A percentile compares a stretch with the other conserved stretches of the same genome.
Conservation (phyloP, 2,329 filamentous ascomycete genomes). For the Monosporascus sp. region DNA sequence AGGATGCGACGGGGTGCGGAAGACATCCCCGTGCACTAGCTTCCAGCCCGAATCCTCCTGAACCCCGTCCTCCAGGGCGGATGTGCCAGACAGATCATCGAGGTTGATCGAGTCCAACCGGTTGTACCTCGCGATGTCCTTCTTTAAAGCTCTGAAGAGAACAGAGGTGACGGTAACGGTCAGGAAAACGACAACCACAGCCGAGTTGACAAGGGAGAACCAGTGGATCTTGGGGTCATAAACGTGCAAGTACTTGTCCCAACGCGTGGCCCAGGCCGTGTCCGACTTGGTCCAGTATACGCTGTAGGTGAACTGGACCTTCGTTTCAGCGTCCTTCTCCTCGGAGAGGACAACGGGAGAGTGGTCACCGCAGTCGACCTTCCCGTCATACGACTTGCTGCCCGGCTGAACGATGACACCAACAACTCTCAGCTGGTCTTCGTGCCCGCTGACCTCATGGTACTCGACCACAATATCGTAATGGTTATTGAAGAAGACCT, state of each 20-base stretch:
- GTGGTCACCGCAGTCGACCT: constrained; percentile 58
- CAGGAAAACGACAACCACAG: constrained; percentile 89
- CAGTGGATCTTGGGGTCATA: constrained; percentile 98
- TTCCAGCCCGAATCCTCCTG: constrained; percentile 99
- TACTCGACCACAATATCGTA: constrained; percentile 94
- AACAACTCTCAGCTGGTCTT: constrained; percentile 76
- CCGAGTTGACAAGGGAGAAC: constrained; percentile 96
- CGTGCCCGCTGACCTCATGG: constrained; percentile 65
- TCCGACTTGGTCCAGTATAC: constrained; percentile 80
- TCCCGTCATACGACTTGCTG: constrained; percentile 58
- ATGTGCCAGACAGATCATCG: constrained; percentile 79
- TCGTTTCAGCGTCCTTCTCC: constrained; percentile 47
- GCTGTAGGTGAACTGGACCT: constrained; percentile 84
- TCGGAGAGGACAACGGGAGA: constrained; percentile 59
- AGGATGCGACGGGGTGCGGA: constrained; percentile 78
- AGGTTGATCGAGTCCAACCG: constrained; percentile 85
- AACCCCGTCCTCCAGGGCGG: constrained; percentile 79
- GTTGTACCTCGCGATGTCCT: constrained; percentile 97
- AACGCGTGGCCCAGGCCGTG: constrained; percentile 92
- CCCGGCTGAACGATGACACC: constrained; percentile 83
- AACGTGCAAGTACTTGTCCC: constrained; percentile 98
- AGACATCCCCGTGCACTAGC: constrained; percentile 94
- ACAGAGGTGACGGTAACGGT: constrained; percentile 91
- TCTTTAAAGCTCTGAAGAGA: constrained; percentile 78
- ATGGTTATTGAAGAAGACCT: constrained; percentile 78